Conservation (phyloP, 2,329 filamentous ascomycete genomes). For the Colletotrichum theobromicola region DNA sequence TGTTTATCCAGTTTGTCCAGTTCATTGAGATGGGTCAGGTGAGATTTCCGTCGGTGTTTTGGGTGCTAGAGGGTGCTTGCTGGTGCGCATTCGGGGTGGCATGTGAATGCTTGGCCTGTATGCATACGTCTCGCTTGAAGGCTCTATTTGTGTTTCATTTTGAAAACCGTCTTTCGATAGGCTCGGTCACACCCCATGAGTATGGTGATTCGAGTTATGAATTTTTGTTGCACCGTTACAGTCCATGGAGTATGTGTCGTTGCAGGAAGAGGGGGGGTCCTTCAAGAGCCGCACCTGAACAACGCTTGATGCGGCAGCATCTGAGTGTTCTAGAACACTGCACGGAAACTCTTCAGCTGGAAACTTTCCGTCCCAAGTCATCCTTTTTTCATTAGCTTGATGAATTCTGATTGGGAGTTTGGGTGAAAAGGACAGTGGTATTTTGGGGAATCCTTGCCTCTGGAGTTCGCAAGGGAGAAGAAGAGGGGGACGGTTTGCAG, state of each 20-base stretch:
- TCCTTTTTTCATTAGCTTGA: fast-evolving
- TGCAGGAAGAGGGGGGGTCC: background rate
- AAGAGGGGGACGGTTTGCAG: background rate
- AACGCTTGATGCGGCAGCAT: background rate
- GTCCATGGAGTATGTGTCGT: background rate
- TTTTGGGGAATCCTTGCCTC: background rate
- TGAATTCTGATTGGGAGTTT: background rate
- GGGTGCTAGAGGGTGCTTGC: no score
- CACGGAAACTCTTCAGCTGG: background rate
- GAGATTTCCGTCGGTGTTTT: background rate
- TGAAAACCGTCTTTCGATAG: no score
- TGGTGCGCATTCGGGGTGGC: no score
- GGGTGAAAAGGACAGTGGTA: background rate
- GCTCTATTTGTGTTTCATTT: background rate
- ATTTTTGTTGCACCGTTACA: background rate
- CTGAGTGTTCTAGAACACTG: background rate
- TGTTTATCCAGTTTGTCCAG: background rate
- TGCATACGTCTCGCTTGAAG: background rate
- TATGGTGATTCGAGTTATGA: background rate
- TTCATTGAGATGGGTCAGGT: background rate
- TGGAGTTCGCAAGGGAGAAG: background rate
- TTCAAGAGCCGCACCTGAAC: background rate
- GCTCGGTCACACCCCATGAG: no score
- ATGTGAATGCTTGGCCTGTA: no score
- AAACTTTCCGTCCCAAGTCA: background rate